Percentiles rank a stretch among this genome's conserved stretches.
Conservation (phyloP, 305 asterid species). For the Stenogyne calaminthoides region DNA sequence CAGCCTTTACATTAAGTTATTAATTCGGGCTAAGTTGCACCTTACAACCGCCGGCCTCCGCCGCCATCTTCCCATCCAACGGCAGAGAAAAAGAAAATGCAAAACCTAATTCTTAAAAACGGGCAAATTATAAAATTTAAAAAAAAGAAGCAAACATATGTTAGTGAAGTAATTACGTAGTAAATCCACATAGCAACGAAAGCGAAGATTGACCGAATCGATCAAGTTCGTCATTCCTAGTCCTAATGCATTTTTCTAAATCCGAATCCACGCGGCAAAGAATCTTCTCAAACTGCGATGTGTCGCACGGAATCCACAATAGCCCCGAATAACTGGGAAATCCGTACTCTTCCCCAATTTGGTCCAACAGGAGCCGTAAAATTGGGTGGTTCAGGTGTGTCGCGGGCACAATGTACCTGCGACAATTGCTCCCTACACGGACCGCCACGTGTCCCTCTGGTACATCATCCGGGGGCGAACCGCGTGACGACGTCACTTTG, state of each 20-base stretch:
- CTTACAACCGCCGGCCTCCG: too few species aligned
- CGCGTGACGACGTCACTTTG: conserved; percentile 19
- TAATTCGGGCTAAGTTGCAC: too few species aligned
- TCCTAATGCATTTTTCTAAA: conserved; percentile 45
- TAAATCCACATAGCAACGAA: conserved; percentile 45
- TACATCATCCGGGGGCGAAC: conserved; percentile 59
- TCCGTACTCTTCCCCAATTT: conserved; percentile 78
- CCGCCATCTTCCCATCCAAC: too few species aligned
- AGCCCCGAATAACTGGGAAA: conserved; percentile 59
- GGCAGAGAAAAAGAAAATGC: too few species aligned
- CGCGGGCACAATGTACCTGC: conserved; percentile 65
- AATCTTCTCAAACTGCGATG: conserved; percentile 59
- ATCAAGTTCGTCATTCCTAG: conserved; percentile 34
- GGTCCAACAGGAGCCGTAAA: conserved; percentile 51
- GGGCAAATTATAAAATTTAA: too few species aligned
- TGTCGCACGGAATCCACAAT: conserved; percentile 72
- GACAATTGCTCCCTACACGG: conserved; percentile 52
- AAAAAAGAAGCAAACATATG: too few species aligned
- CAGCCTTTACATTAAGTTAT: too few species aligned
- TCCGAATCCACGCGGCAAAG: conserved; percentile 53
- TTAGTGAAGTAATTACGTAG: conserved; percentile 26
- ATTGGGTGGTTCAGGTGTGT: conserved; percentile 71
- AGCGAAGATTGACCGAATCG: conserved; percentile 52
- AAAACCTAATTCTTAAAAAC: too few species aligned
- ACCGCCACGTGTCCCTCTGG: conserved; percentile 80